Conservation (phyloP, 2,329 filamentous ascomycete species). For the Sphaerulina vaccinii region DNA sequence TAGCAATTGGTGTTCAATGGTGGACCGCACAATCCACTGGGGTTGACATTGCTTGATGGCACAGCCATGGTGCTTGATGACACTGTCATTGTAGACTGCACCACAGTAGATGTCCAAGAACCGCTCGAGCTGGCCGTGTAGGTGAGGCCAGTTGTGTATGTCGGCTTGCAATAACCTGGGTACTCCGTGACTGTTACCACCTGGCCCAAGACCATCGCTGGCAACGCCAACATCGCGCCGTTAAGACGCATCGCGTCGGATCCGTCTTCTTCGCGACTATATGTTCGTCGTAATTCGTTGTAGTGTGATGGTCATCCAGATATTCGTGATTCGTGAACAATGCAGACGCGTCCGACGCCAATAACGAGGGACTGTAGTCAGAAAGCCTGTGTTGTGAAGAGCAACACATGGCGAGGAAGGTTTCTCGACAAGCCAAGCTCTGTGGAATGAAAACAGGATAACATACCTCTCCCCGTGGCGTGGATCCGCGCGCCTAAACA, state of each 20-base stretch:
- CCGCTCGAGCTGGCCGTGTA: slow-evolving; percentile 15
- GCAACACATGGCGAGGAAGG: slow-evolving; percentile 10
- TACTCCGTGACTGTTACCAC: slow-evolving; percentile 33
- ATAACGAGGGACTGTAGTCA: slow-evolving; percentile 19
- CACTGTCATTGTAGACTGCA: slow-evolving; percentile 34
- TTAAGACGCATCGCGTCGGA: slow-evolving; percentile 14
- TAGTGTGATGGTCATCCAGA: background rate
- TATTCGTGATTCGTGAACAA: background rate
- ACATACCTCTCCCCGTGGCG: background rate
- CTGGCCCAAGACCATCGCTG: slow-evolving; percentile 18
- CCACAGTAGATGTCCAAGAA: slow-evolving; percentile 26
- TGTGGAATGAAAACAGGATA: slow-evolving; percentile 24
- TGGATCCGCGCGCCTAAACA: slow-evolving; percentile 17
- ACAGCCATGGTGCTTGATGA: no score
- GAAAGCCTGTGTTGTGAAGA: slow-evolving; percentile 8
- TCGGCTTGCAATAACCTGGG: slow-evolving; percentile 30
- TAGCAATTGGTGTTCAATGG: slow-evolving; percentile 6
- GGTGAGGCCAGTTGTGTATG: slow-evolving; percentile 16
- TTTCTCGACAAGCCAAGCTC: slow-evolving; percentile 15
- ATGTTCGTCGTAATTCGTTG: background rate
- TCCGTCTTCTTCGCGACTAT: background rate
- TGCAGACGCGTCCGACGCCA: background rate
- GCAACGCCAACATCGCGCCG: slow-evolving; percentile 20
- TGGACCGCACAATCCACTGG: slow-evolving; percentile 5
- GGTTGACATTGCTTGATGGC: slow-evolving; percentile 7